Base-by-base conservation (phyloP, 371 early-diverging fungal genomes). In the Dichotomocladium elegans region DNA sequence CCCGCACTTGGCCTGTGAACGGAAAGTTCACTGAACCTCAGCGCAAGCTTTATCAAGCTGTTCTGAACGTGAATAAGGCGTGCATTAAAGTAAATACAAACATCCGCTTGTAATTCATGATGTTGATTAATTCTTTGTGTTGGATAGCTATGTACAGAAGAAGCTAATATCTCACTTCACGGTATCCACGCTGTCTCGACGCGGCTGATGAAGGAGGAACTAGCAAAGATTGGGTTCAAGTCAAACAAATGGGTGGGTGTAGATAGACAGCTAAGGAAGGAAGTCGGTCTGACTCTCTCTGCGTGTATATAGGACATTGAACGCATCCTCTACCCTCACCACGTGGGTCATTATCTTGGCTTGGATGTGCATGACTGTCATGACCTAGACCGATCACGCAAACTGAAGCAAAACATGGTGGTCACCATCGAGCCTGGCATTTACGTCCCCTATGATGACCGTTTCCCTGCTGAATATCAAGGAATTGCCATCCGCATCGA, bases 401-500 rank as follows among this genome's bases (percentile, higher is more conserved):
- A 68, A 48, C 66, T 98, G 37, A 79, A 81, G 54, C 58, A 68
- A 12, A 91, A 91, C 37, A 94, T 92, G 92, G 93, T 94, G 14
- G 77, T 98, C 31, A 98, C 98, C 0, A 89, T 98, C 41, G 96
- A 98, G 63, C 97, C 99, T 0, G 99, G 96, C 2, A 41, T 98
- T 11, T 98, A 98, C 62, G 86, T 96, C 28, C 96, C 97, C 0
- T 74, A 79, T 28, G 80, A 89, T 48, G 54, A 77, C 47, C 76
- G 72, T 26, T 95, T 83, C 63, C 95, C 96, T 2, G 72, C 76
- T 45, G 72, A 86, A 57, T 95, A 87, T 60, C 92, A 91, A 34
- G 94, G 94, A 2, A 91, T 93, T 51, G 96, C 95, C 12, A 90
- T 98, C 29, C 88, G 99, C 41, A 96, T 98, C 41, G 99, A 98